A percentile compares a stretch with the other conserved stretches of the same genome.
Conservation (phyloP, 768 basidiomycete genomes). For the Tulasnella sp. region DNA sequence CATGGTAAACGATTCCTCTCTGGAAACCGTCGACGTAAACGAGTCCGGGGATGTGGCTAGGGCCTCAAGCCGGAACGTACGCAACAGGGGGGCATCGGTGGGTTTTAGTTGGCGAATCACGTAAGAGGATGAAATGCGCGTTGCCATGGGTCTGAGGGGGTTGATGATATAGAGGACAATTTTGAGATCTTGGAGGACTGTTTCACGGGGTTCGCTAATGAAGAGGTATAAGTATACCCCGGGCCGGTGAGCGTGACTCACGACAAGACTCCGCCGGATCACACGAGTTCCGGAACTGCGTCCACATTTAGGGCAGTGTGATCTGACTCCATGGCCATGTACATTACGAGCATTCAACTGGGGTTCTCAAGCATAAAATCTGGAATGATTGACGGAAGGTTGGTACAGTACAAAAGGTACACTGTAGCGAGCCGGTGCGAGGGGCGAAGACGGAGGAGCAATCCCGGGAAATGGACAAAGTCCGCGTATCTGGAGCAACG, state of each 20-base stretch:
- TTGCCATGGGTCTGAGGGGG: neutral
- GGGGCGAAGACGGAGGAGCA: neutral
- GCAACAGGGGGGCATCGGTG: neutral
- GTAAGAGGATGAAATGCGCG: neutral
- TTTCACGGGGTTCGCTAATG: neutral
- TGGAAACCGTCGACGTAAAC: neutral
- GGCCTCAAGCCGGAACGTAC: neutral
- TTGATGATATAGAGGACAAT: neutral
- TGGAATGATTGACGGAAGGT: neutral
- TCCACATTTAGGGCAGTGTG: neutral
- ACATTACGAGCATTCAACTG: neutral
- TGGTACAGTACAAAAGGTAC: neutral
- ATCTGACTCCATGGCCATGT: neutral
- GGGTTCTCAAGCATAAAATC: neutral
- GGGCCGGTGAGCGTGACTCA: neutral
- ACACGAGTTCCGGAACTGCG: neutral
- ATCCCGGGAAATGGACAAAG: neutral
- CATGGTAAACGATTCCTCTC: neutral
- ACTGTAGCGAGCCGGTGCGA: neutral
- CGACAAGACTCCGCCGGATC: neutral
- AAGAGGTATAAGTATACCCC: neutral
- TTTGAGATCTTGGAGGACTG: neutral
- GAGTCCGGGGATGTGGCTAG: neutral
- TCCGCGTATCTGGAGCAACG: neutral
- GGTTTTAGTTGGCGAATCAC: neutral